phyloP scores from a whole-genome alignment of 306 rosid genomes.

The Fragaria ananassa region DNA sequence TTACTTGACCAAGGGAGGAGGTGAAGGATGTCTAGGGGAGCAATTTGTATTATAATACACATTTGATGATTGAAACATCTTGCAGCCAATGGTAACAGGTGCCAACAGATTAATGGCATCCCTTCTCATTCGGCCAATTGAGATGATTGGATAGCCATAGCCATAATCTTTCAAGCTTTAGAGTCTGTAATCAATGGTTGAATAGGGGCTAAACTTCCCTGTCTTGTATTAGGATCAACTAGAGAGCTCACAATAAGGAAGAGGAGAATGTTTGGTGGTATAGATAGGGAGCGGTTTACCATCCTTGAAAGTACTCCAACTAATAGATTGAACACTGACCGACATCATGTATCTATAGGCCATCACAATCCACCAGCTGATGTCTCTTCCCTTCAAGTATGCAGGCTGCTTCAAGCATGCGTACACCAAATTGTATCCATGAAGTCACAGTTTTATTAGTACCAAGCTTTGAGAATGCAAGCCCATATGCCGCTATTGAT shows the following conservation, averaged over 20 bases:
- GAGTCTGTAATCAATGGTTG: neutral
- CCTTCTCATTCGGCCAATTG: neutral
- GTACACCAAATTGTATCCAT: neutral
- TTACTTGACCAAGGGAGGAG: neutral
- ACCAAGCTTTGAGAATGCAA: neutral
- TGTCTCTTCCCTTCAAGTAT: neutral
- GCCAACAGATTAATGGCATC: too few relatives aligned
- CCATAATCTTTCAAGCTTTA: neutral
- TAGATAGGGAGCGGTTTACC: neutral
- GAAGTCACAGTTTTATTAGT: neutral
- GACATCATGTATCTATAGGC: neutral
- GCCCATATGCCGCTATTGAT: neutral
- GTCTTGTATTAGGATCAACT: neutral
- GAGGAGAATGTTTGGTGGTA: neutral
- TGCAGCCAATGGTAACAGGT: too few relatives aligned
- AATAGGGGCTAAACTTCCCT: neutral
- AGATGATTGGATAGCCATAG: neutral
- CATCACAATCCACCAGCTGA: neutral
- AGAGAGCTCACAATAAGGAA: neutral
- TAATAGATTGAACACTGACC: neutral
- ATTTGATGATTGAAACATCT: too few relatives aligned
- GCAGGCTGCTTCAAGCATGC: neutral
- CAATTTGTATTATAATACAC: neutral
- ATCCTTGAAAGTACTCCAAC: neutral
- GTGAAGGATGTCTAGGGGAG: neutral